These are phyloP conservation scores for Gynochthodes officinalis DNA, from an alignment of 257 asterid species.

Conservation along the genomic window DNA sequence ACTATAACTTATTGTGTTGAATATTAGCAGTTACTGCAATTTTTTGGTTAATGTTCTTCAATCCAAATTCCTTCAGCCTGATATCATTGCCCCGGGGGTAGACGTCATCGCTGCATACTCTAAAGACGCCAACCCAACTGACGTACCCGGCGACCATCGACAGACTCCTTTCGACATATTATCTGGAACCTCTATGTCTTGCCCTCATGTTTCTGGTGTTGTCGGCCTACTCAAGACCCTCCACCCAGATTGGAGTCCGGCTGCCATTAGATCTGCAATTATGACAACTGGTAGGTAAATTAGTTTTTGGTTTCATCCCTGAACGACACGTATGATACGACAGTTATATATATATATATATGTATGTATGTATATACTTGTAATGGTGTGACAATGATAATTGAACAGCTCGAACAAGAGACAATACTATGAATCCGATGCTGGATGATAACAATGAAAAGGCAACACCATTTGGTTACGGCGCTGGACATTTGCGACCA, in stretches of 20 bases:
- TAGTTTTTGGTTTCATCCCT: too few relatives aligned
- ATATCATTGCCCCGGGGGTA: conserved; percentile 70
- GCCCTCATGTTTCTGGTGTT: conserved; percentile 68
- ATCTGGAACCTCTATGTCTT: conserved; percentile 66
- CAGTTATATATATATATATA: too few relatives aligned
- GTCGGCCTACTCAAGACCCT: conserved; percentile 49
- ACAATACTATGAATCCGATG: conserved; percentile 41
- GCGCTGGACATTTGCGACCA: conserved; percentile 55
- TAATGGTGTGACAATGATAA: too few relatives aligned
- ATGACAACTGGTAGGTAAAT: conserved; percentile 42
- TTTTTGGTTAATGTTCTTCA: too few relatives aligned
- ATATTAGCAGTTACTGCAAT: too few relatives aligned
- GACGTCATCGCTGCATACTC: conserved; percentile 49
- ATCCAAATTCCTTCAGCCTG: conserved; percentile 46
- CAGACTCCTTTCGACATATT: conserved; percentile 22
- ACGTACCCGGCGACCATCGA: conserved; percentile 19
- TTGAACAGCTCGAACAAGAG: conserved; percentile 43
- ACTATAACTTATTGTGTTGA: too few relatives aligned
- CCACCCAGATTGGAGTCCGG: conserved; percentile 64
- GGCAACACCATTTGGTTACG: conserved; percentile 44
- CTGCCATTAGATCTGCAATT: conserved; percentile 63
- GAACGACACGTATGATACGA: too few relatives aligned
- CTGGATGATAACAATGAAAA: background rate
- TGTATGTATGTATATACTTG: too few relatives aligned
- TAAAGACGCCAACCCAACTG: conserved; percentile 31